These are phyloP conservation scores for Volvox reticuliferus DNA, from an alignment of 139 green algal species.

Conservation along the genomic window DNA sequence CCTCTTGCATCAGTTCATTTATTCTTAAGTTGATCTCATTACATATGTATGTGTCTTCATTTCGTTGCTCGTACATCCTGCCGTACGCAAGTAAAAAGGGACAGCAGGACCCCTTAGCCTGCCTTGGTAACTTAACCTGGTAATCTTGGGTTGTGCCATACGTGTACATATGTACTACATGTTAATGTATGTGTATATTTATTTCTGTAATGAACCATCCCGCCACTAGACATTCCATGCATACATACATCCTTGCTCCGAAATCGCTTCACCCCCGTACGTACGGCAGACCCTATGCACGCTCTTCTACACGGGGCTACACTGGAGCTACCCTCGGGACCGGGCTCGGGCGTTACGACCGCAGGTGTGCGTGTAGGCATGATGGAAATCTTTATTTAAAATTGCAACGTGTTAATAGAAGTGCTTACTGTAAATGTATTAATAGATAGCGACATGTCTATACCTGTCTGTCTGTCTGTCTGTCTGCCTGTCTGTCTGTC, in stretches of 20 bases:
- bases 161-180: too few relatives aligned
- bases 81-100: too few relatives aligned
- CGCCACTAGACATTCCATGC: neutral
- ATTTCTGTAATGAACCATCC: neutral
- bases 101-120: neutral
- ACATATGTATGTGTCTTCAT: too few relatives aligned
- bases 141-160: too few relatives aligned
- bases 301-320: slow-evolving; percentile 62
- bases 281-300: slow-evolving; percentile 53
- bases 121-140: too few relatives aligned
- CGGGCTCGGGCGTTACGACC: slow-evolving; percentile 28
- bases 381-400: neutral
- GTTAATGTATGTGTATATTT: neutral
- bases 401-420: neutral
- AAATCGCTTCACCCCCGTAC: too few relatives aligned
- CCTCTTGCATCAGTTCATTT: too few relatives aligned
- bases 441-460: neutral
- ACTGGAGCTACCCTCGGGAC: slow-evolving; percentile 65
- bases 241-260: neutral
- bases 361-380: slow-evolving; percentile 14
- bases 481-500: neutral
- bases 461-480: neutral
- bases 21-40: too few relatives aligned
- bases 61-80: too few relatives aligned
- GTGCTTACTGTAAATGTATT: neutral